phyloP scores from a whole-genome alignment of 208 protist species.

The Leishmania aethiopica region DNA sequence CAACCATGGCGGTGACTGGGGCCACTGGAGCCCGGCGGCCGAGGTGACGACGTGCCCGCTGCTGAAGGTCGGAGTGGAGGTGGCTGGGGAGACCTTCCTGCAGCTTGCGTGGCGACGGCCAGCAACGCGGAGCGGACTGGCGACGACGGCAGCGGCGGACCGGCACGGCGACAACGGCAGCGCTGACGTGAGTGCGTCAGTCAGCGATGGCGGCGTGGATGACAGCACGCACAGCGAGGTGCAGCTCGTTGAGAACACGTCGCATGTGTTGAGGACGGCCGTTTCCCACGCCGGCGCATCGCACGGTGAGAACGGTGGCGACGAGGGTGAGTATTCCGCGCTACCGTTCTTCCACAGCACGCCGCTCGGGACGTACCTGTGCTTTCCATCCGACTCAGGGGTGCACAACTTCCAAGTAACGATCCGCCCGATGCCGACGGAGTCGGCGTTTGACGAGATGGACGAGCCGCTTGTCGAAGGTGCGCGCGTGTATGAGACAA shows the following conservation, averaged over 20 bases:
- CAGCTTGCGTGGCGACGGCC: conserved; percentile 79
- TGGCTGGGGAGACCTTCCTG: conserved; percentile 87
- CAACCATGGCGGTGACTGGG: conserved; percentile 80
- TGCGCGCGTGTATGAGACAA: conserved; percentile 89
- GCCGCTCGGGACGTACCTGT: conserved; percentile 39
- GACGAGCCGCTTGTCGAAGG: conserved; percentile 86
- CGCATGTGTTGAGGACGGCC: not conserved
- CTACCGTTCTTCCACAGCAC: conserved; percentile 7
- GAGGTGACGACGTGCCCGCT: conserved; percentile 76
- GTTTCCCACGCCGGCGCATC: conserved; percentile 10
- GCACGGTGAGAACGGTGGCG: conserved; percentile 12
- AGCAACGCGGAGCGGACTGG: not conserved
- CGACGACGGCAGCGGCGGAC: conserved; percentile 1
- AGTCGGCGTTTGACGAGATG: conserved; percentile 72
- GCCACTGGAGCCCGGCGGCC: conserved; percentile 79
- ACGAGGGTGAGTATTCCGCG: conserved; percentile 23
- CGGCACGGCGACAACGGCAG: not conserved
- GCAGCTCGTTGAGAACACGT: not conserved
- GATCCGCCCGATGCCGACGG: conserved; percentile 69
- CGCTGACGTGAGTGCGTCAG: too few relatives aligned
- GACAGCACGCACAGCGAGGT: not conserved
- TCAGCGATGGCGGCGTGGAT: not conserved
- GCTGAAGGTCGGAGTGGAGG: conserved; percentile 60
- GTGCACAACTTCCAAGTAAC: conserved; percentile 92
- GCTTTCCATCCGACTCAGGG: conserved; percentile 67